Evolutionary conservation across 2,329 filamentous ascomycete species (phyloP).

Genomic region (Phialophora chinensis): DNA sequence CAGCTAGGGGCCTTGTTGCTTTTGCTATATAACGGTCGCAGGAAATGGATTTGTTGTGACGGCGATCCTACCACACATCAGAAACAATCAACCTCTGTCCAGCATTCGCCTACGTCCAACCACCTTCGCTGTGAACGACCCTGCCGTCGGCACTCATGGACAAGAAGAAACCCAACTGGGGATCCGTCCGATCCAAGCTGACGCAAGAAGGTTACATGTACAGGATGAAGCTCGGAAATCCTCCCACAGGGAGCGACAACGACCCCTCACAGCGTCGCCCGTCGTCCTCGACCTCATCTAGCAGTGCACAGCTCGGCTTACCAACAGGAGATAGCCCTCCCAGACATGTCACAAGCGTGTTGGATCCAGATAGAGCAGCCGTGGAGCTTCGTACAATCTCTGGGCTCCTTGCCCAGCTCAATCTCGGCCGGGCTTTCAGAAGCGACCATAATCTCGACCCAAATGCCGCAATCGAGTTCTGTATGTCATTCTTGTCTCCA

Average conservation of each 20-base stretch:
- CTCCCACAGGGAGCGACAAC: background rate
- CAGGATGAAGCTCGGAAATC: slow-evolving; percentile 22
- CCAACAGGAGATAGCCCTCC: background rate
- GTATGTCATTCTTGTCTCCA: slow-evolving; percentile 3
- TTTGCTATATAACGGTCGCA: slow-evolving; percentile 8
- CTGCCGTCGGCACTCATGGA: background rate
- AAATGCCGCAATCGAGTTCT: slow-evolving; percentile 18
- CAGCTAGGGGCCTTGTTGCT: background rate
- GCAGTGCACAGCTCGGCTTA: background rate
- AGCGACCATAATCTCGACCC: slow-evolving; percentile 13
- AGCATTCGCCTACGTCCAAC: background rate
- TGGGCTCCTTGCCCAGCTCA: slow-evolving; percentile 13
- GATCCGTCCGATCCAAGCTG: slow-evolving; percentile 17
- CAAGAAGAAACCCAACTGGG: slow-evolving; percentile 17
- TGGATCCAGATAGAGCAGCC: background rate
- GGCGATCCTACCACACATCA: background rate
- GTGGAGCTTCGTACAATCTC: slow-evolving; percentile 11
- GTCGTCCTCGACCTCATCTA: slow-evolving; percentile 8
- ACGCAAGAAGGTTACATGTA: slow-evolving; percentile 20
- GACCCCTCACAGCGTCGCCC: slow-evolving; percentile 5
- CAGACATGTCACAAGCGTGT: background rate
- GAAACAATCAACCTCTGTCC: background rate
- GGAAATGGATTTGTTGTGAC: background rate
- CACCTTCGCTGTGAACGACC: background rate
- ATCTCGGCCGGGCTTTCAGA: slow-evolving; percentile 10